Base-by-base conservation (phyloP, 1,139 yeast species). In the Blastobotrys serpentis region DNA sequence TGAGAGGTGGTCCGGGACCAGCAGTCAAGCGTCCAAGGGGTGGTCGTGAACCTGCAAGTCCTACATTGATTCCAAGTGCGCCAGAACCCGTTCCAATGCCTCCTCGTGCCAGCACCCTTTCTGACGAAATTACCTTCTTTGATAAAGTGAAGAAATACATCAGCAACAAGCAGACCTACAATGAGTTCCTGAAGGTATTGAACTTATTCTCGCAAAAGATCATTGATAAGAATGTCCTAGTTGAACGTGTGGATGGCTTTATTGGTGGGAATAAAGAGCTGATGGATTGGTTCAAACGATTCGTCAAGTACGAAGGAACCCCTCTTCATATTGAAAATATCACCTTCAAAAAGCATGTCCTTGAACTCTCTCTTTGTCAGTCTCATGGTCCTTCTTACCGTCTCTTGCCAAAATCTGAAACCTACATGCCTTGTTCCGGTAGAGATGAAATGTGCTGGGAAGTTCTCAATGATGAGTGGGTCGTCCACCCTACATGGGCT, bases 401-500 rank as follows among this genome's bases (percentile, higher is more conserved):
- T 62, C 81, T 86, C 60, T 75, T 94, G 47, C 99, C 99, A 23
- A 92, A 92, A 62, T 81, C 94, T 1, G 98, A 92, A 65, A 88
- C 96, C 0, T 86, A 82, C 63, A 89, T 90, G 96, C 98, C 98
- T 16, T 90, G 98, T 63, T 87, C 96, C 7, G 98, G 98, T 19
- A 80, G 98, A 59, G 99, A 94, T 67, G 98, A 90, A 63, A 87
- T 94, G 94, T 94, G 98, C 66, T 90, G 98, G 98, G 98, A 92
- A 65, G 96, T 92, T 21, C 76, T 94, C 59, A 92, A 92, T 67
- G 98, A 92, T 66, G 98, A 92, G 69, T 94, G 98, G 98, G 98
- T 92, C 21, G 97, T 97, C 2, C 98, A 90, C 68, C 99, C 99
- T 33, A 95, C 96, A 4, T 94, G 98, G 98, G 98, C 98, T 1